Evolutionary conservation across 805 yeast genomes (phyloP).

Genomic region (Kodamaea laetipori): DNA sequence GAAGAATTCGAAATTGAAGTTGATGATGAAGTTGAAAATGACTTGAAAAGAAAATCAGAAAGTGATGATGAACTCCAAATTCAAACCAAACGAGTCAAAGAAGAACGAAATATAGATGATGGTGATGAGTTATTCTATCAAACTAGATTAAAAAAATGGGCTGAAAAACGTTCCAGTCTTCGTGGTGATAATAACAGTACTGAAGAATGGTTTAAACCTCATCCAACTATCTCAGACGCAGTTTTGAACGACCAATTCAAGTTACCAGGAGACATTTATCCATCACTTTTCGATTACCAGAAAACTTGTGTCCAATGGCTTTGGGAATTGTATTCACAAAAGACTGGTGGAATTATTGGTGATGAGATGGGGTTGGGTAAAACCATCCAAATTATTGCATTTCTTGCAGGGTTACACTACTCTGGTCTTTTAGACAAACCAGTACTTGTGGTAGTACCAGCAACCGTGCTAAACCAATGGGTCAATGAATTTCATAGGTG

Average conservation of each 20-base stretch:
- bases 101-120: slow-evolving; percentile 56
- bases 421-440: slow-evolving; percentile 77
- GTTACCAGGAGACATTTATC: slow-evolving; percentile 89
- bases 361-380: slow-evolving; percentile 99
- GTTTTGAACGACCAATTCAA: slow-evolving; percentile 65
- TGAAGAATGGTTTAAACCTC: slow-evolving; percentile 71
- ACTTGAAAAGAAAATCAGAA: neutral
- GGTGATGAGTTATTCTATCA: slow-evolving; percentile 74
- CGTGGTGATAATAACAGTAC: slow-evolving; percentile 29
- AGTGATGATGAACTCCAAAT: neutral
- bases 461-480: slow-evolving; percentile 96
- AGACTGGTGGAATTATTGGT: slow-evolving; percentile 92
- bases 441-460: slow-evolving; percentile 88
- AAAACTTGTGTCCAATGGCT: slow-evolving; percentile 97
- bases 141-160: slow-evolving; percentile 64
- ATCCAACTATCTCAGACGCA: slow-evolving; percentile 78
- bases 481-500: slow-evolving; percentile 93
- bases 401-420: slow-evolving; percentile 87
- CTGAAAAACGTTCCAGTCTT: slow-evolving; percentile 47
- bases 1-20: slow-evolving; percentile 8
- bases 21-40: slow-evolving; percentile 13
- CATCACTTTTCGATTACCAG: slow-evolving; percentile 87
- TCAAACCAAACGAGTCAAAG: neutral
- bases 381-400: slow-evolving; percentile 89
- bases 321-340: slow-evolving; percentile 88